Percentiles rank a stretch among this genome's conserved stretches.
Evolutionary conservation across 1,284 basidiomycete genomes (phyloP).

Genomic region (Naganishia sp.): DNA sequence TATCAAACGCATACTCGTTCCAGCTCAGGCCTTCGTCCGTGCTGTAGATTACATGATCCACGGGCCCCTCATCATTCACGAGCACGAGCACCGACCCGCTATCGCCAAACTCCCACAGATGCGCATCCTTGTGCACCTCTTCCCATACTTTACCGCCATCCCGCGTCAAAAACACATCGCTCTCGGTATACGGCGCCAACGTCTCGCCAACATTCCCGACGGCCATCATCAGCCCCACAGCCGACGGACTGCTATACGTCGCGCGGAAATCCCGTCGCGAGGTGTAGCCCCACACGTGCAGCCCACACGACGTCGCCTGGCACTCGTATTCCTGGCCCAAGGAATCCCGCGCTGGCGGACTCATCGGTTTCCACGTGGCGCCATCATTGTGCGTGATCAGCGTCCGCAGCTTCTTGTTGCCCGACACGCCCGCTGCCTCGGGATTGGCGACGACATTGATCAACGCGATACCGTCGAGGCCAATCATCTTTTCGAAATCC

Average conservation of each 20-base stretch:
- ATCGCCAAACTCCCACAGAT: constrained; percentile 97
- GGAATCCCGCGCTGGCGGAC: constrained; percentile 75
- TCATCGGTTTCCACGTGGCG: constrained; percentile 81
- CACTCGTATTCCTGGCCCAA: constrained; percentile 75
- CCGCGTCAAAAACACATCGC: constrained; percentile 93
- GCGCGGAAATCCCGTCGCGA: constrained; percentile 85
- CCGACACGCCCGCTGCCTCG: constrained; percentile 69
- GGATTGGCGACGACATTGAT: constrained; percentile 88
- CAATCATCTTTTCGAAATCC: constrained; percentile 97
- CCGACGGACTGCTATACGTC: constrained; percentile 87
- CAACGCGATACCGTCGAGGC: constrained; percentile 91
- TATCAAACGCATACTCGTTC: constrained; percentile 83
- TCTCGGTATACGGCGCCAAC: constrained; percentile 77
- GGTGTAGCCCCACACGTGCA: constrained; percentile 95
- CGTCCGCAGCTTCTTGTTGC: constrained; percentile 76
- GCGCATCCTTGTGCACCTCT: constrained; percentile 96
- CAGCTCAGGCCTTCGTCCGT: constrained; percentile 84
- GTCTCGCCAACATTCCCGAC: constrained; percentile 94
- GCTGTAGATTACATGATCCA: constrained; percentile 83
- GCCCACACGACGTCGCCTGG: constrained; percentile 69
- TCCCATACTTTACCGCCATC: constrained; percentile 98
- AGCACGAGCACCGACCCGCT: constrained; percentile 91
- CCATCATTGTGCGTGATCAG: constrained; percentile 97
- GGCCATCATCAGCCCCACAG: constrained; percentile 90
- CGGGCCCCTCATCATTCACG: constrained; percentile 91